Conservation (phyloP, 805 yeast genomes). For the Suhomyces emberorum region DNA sequence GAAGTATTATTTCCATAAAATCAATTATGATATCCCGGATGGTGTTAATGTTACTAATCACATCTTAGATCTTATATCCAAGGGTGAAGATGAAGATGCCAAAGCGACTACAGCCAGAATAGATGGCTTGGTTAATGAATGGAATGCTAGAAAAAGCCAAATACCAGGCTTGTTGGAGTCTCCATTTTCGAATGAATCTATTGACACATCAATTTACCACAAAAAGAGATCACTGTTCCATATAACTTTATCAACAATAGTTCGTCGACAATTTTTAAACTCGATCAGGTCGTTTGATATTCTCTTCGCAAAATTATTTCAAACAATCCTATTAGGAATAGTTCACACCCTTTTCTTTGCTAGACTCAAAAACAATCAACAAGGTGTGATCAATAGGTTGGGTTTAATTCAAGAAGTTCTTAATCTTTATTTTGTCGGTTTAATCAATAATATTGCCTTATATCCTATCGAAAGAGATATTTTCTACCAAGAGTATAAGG, state of each 20-base stretch:
- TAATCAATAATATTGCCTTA: conserved; percentile 23
- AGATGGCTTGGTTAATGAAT: conserved; percentile 21
- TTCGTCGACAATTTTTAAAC: conserved; percentile 16
- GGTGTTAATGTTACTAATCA: conserved; percentile 18
- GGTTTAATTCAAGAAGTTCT: conserved; percentile 23
- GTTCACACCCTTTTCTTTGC: conserved; percentile 24
- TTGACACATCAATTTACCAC: conserved; percentile 1
- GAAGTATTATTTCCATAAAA: conserved; percentile 10
- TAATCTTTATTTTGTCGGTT: conserved; percentile 23
- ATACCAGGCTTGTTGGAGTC: neutral
- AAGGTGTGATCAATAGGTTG: conserved; percentile 21
- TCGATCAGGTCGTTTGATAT: conserved; percentile 20
- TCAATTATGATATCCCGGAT: conserved; percentile 13
- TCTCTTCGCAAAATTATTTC: conserved; percentile 17
- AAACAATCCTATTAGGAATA: conserved; percentile 16
- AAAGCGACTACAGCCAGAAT: conserved; percentile 22
- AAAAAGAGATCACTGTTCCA: conserved; percentile 5
- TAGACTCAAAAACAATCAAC: conserved; percentile 17
- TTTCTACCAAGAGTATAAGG: conserved; percentile 26
- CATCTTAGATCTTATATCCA: conserved; percentile 44
- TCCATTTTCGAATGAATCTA: neutral
- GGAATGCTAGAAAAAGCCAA: conserved; percentile 16
- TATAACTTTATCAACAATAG: conserved; percentile 13
- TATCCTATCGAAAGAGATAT: conserved; percentile 22
- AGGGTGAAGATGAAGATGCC: conserved; percentile 23